phyloP scores from a whole-genome alignment of 768 basidiomycete genomes.

The Asterophora lycoperdoides region DNA sequence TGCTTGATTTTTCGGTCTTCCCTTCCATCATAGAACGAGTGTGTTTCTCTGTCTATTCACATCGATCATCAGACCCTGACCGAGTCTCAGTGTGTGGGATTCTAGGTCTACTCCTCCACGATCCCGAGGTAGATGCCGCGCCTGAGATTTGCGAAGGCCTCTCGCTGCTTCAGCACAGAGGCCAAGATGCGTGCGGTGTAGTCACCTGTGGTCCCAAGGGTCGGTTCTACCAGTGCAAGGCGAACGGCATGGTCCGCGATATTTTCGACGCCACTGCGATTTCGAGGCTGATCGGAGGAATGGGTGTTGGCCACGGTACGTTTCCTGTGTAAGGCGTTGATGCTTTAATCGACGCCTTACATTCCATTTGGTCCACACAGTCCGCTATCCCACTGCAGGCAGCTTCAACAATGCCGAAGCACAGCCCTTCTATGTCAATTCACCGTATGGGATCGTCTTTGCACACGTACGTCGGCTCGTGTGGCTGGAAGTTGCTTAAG shows the following conservation, averaged over 20 bases:
- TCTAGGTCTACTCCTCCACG: conserved; percentile 81
- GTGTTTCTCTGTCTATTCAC: neutral
- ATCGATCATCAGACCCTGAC: conserved; percentile 10
- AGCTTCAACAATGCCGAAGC: conserved; percentile 96
- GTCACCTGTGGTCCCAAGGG: conserved; percentile 95
- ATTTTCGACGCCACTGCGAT: conserved; percentile 84
- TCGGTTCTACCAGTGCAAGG: conserved; percentile 96
- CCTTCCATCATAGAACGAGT: conserved; percentile 6
- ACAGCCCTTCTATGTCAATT: conserved; percentile 99
- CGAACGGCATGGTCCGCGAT: conserved; percentile 98
- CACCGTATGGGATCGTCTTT: conserved; percentile 98
- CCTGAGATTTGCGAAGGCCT: conserved; percentile 91
- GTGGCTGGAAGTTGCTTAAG: neutral
- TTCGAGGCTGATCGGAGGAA: conserved; percentile 77
- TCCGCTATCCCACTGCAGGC: conserved; percentile 97
- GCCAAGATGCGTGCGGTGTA: conserved; percentile 97
- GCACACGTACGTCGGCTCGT: conserved; percentile 69
- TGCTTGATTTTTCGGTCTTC: neutral
- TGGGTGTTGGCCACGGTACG: conserved; percentile 96
- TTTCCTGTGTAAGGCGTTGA: conserved; percentile 16
- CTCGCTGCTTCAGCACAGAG: conserved; percentile 93
- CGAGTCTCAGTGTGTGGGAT: conserved; percentile 77
- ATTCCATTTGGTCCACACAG: conserved; percentile 36
- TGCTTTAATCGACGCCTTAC: conserved; percentile 5
- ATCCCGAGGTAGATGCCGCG: conserved; percentile 69